These are phyloP conservation scores for Fragaria nilgerrensis DNA, from an alignment of 306 rosid species.

Conservation along the genomic window DNA sequence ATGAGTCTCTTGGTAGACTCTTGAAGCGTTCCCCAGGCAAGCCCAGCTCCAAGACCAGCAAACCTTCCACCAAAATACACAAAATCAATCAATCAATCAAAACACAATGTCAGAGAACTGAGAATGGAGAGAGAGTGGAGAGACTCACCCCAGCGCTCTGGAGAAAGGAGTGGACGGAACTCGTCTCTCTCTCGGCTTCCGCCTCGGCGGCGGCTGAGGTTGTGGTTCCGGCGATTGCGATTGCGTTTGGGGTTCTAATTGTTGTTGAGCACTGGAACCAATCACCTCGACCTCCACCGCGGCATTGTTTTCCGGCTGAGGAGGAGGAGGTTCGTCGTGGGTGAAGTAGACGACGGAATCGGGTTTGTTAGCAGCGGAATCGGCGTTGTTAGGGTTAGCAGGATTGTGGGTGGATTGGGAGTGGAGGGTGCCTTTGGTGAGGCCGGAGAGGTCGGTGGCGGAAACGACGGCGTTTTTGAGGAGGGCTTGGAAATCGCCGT, in stretches of 20 bases:
- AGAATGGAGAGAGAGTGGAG: background rate
- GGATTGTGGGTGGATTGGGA: slow-evolving; percentile 22
- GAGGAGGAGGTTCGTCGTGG: slow-evolving; percentile 7
- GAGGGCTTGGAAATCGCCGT: slow-evolving; percentile 43
- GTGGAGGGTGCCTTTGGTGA: slow-evolving; percentile 60
- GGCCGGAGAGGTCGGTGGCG: slow-evolving; percentile 73
- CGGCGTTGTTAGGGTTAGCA: background rate
- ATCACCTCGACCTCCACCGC: background rate
- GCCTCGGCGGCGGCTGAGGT: slow-evolving; percentile 14
- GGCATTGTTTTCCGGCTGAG: background rate
- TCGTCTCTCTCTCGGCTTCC: slow-evolving; percentile 53
- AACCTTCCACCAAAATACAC: slow-evolving; percentile 34
- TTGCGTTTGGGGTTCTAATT: background rate
- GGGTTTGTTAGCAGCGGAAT: slow-evolving; percentile 20
- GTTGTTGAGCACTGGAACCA: background rate
- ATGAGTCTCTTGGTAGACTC: slow-evolving; percentile 87
- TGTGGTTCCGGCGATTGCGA: background rate
- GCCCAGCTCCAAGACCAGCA: slow-evolving; percentile 94
- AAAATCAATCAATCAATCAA: background rate
- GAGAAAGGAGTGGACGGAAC: slow-evolving; percentile 57
- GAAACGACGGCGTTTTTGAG: slow-evolving; percentile 50
- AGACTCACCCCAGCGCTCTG: slow-evolving; percentile 47
- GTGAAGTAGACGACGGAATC: slow-evolving; percentile 55
- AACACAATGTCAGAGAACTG: background rate
- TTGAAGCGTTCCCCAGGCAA: slow-evolving; percentile 94